Conservation (phyloP, 257 asterid species). For the Parsonsia alboflavescens region DNA sequence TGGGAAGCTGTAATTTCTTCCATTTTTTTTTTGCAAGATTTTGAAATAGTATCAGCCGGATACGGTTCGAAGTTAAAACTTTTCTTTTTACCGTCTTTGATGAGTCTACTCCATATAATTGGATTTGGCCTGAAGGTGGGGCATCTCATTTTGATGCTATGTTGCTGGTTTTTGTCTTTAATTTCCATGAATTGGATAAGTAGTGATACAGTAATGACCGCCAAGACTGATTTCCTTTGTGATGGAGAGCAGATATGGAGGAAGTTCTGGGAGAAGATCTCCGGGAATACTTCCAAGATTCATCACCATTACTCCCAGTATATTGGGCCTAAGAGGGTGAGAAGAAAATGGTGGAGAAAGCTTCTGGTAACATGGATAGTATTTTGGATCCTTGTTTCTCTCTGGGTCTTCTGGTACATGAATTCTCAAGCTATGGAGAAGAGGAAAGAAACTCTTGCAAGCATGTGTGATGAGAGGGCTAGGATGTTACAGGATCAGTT, state of each 20-base stretch:
- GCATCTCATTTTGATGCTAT: slow-evolving; percentile 58
- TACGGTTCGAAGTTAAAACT: slow-evolving; percentile 18
- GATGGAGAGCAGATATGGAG: slow-evolving; percentile 59
- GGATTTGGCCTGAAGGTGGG: slow-evolving; percentile 86
- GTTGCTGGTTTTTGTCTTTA: slow-evolving; percentile 64
- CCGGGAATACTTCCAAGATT: slow-evolving; percentile 43
- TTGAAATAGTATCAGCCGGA: slow-evolving; percentile 14
- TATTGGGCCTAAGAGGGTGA: slow-evolving; percentile 42
- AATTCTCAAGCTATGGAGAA: slow-evolving; percentile 53
- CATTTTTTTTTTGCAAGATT: neutral
- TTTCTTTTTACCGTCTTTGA: slow-evolving; percentile 32
- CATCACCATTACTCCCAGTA: slow-evolving; percentile 51
- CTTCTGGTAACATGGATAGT: slow-evolving; percentile 49
- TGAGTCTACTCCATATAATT: slow-evolving; percentile 74
- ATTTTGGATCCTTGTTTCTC: slow-evolving; percentile 33
- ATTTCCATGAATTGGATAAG: slow-evolving; percentile 66
- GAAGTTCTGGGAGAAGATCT: slow-evolving; percentile 55
- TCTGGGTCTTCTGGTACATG: slow-evolving; percentile 47
- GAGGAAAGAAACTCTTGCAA: slow-evolving; percentile 80
- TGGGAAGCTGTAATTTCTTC: slow-evolving; percentile 11
- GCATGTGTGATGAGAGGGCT: slow-evolving; percentile 98
- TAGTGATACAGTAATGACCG: slow-evolving; percentile 63
- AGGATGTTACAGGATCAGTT: slow-evolving; percentile 98
- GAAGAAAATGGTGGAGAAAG: slow-evolving; percentile 61
- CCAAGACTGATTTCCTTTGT: slow-evolving; percentile 46